Conservation (phyloP, 2,329 filamentous ascomycete species). For the Exophiala aquamarina region DNA sequence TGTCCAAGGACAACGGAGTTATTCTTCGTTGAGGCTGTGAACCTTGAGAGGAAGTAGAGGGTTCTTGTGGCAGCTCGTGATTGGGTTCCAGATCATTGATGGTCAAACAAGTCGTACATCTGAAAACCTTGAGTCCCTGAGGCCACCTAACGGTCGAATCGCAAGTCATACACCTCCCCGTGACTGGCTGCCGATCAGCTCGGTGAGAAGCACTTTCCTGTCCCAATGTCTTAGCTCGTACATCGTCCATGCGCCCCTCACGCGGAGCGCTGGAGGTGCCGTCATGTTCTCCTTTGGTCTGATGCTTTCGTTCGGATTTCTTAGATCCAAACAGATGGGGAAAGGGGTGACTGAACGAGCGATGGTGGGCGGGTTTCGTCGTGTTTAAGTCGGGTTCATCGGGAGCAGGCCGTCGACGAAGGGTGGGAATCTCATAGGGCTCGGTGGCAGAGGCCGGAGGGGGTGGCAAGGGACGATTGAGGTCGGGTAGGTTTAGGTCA, state of each 20-base stretch:
- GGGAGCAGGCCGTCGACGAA: slow-evolving; percentile 23
- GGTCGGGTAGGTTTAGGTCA: slow-evolving; percentile 8
- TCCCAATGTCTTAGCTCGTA: slow-evolving; percentile 30
- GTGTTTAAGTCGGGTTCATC: slow-evolving; percentile 15
- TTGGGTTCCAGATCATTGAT: slow-evolving; percentile 72
- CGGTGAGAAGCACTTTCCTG: slow-evolving; percentile 21
- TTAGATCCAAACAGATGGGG: slow-evolving; percentile 66
- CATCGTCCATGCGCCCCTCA: slow-evolving; percentile 43
- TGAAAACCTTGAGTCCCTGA: slow-evolving; percentile 68
- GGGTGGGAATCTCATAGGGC: slow-evolving; percentile 30
- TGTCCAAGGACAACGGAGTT: slow-evolving; percentile 58
- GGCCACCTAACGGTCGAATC: slow-evolving; percentile 79
- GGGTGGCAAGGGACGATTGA: slow-evolving; percentile 25
- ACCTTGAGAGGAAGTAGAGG: neutral
- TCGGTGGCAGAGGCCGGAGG: slow-evolving; percentile 22
- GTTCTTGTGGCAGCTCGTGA: slow-evolving; percentile 21
- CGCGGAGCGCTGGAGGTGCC: slow-evolving; percentile 48
- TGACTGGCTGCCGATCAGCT: slow-evolving; percentile 58
- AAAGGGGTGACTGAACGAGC: slow-evolving; percentile 79
- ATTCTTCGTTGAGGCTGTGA: slow-evolving; percentile 20
- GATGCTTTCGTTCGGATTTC: slow-evolving; percentile 54
- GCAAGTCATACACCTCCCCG: slow-evolving; percentile 82
- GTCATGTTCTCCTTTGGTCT: slow-evolving; percentile 37
- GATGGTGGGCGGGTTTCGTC: slow-evolving; percentile 47
- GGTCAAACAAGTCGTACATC: slow-evolving; percentile 80